Conservation (phyloP, 371 early-diverging fungal genomes). For the Rhizopus microsporus region DNA sequence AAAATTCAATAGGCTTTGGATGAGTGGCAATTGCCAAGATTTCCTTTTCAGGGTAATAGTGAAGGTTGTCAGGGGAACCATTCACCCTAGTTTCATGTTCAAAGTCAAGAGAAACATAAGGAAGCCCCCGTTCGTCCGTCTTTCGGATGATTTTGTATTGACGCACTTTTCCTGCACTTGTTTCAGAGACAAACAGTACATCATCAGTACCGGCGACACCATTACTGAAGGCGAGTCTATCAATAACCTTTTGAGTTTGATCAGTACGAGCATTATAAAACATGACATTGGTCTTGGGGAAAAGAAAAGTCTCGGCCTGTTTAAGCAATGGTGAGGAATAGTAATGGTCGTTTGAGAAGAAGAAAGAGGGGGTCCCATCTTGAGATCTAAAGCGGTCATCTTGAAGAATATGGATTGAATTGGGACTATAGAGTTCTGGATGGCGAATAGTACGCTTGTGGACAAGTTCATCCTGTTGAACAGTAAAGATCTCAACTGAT, state of each 20-base stretch:
- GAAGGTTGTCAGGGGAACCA: conserved; percentile 41
- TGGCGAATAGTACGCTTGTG: conserved; percentile 30
- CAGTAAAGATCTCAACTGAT: conserved; percentile 28
- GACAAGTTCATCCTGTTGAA: conserved; percentile 11
- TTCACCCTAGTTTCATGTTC: conserved; percentile 15
- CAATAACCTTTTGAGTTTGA: conserved; percentile 21
- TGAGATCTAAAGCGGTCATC: conserved; percentile 21
- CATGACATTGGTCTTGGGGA: conserved; percentile 27
- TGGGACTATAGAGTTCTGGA: conserved; percentile 31
- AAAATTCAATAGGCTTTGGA: conserved; percentile 27
- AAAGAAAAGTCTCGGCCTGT: conserved; percentile 28
- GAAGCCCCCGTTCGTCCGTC: background rate
- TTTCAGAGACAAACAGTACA: conserved; percentile 38
- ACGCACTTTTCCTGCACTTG: conserved; percentile 16
- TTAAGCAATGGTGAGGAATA: conserved; percentile 20
- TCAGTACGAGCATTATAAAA: conserved; percentile 39
- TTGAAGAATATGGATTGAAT: conserved; percentile 30
- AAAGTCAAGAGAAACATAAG: conserved; percentile 18
- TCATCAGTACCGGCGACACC: conserved; percentile 36
- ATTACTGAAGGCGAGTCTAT: conserved; percentile 39
- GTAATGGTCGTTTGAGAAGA: conserved; percentile 39
- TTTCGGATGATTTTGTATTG: conserved; percentile 24
- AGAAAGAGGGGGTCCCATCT: conserved; percentile 49
- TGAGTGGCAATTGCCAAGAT: conserved; percentile 35
- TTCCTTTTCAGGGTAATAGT: conserved; percentile 20